Base-by-base conservation (phyloP, 768 basidiomycete species). In the Hygrophorus russula region DNA sequence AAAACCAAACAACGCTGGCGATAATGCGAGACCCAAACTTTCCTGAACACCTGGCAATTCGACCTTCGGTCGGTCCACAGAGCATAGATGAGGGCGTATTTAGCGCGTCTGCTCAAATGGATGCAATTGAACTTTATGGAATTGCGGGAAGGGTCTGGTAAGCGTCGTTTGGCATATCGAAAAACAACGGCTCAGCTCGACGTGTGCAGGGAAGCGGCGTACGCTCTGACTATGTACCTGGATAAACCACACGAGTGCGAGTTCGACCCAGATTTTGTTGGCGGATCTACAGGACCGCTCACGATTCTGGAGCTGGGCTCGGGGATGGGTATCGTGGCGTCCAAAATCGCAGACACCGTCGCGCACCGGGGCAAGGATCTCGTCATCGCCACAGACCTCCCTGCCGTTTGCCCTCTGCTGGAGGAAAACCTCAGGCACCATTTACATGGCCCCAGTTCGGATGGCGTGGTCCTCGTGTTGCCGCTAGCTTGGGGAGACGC, bases 61-160 rank as follows among this genome's bases (percentile, higher is more conserved):
- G 52, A 5, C 65, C 68, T 7, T 65, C 60, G 6, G 31, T 43
- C n/a, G 43, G 38, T 18, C 34, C 40, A 35, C 8, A 27, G 2
- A 39, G 35, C 13, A 39, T 50, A 35, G 52, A 58, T 9, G 48
- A 49, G 13, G 39, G 31, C 40, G 33, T 44, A 5, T 72, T 67
- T 52, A 58, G 61, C 17, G 38, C 48, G 6, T 39, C 50, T 27
- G 65, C 66, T 3, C 83, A 84, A 57, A 63, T 63, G 45, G 58
- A 66, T 12, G 76, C 82, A 4, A 91, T 91, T 42, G 60, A 67
- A 12, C 65, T 64, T 51, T 89, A 82, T 56, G 87, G 88, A 4
- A 91, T 92, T 44, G 89, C 87, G 6, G 85, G 87, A 27, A 69
- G 84, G 59, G 78, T 92, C 37, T 91, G 88, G 89, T 85, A 67